phyloP scores from a whole-genome alignment of 306 rosid species.

The Begonia loranthoides region DNA sequence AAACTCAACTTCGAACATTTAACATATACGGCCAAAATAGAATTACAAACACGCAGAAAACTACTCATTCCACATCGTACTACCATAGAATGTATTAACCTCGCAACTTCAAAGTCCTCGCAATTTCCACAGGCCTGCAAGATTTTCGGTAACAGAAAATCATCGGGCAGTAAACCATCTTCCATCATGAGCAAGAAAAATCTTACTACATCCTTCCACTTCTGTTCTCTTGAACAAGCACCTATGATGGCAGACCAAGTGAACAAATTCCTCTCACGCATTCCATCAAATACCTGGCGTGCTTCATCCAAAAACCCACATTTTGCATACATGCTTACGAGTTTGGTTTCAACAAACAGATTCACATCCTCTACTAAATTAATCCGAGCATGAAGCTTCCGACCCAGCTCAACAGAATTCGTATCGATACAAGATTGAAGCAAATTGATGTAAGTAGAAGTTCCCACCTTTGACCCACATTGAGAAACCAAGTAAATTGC shows the following conservation, averaged over 20 bases:
- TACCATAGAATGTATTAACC: conserved; percentile 56
- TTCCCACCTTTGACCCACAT: conserved; percentile 39
- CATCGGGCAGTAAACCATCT: conserved; percentile 60
- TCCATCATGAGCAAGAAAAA: conserved; percentile 54
- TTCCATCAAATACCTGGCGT: conserved; percentile 61
- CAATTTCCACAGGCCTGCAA: conserved; percentile 69
- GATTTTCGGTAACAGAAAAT: conserved; percentile 56
- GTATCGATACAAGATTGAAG: conserved; percentile 65
- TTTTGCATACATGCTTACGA: conserved; percentile 81
- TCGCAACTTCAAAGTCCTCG: conserved; percentile 32
- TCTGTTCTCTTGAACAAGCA: conserved; percentile 44
- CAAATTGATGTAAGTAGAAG: conserved; percentile 45
- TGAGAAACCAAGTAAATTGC: conserved; percentile 50
- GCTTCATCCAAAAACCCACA: conserved; percentile 66
- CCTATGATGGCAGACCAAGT: conserved; percentile 98
- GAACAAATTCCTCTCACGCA: conserved; percentile 70
- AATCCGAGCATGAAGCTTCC: conserved; percentile 57
- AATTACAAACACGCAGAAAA: conserved; percentile 28
- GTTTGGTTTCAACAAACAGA: conserved; percentile 75
- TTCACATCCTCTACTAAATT: conserved; percentile 29
- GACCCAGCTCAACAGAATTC: conserved; percentile 48
- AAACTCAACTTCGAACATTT: conserved; percentile 48
- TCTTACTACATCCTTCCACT: conserved; percentile 55
- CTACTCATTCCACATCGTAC: conserved; percentile 35
- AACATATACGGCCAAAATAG: conserved; percentile 55